Evolutionary conservation across 2,329 filamentous ascomycete genomes (phyloP).

Genomic region (Penicillium sp.): DNA sequence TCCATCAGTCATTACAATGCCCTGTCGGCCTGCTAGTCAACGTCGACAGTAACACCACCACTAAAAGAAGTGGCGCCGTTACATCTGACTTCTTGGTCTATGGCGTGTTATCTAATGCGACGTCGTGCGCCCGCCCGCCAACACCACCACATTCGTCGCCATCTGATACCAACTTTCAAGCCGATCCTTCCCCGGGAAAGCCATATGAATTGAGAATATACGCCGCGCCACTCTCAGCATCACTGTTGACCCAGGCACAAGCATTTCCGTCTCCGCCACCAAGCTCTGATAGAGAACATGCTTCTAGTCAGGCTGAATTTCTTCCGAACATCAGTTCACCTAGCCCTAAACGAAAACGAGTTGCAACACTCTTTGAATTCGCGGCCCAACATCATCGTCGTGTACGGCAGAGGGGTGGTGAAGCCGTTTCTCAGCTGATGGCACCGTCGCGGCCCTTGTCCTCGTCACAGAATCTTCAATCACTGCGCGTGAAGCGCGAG

Average conservation of each 20-base stretch:
- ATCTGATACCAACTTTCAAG: conserved; percentile 18
- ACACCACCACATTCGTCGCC: conserved; percentile 38
- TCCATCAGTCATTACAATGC: conserved; percentile 34
- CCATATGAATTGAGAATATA: conserved; percentile 38
- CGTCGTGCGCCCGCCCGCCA: conserved; percentile 31
- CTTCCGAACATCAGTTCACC: conserved; percentile 39
- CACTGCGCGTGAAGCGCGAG: conserved; percentile 37
- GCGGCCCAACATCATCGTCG: conserved; percentile 42
- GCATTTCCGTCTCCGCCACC: conserved; percentile 34
- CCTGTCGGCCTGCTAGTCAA: conserved; percentile 40
- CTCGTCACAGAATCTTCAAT: conserved; percentile 32
- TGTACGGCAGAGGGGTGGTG: conserved; percentile 41
- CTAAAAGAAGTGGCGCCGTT: conserved; percentile 17
- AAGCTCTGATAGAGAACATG: conserved; percentile 18
- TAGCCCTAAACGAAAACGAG: conserved; percentile 44
- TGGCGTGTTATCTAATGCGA: conserved; percentile 35
- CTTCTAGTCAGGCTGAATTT: conserved; percentile 32
- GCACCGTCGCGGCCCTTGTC: conserved; percentile 30
- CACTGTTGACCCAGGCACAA: conserved; percentile 35
- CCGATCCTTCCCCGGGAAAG: conserved; percentile 6
- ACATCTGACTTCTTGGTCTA: conserved; percentile 42
- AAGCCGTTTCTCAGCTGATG: conserved; percentile 42
- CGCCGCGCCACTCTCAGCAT: conserved; percentile 35
- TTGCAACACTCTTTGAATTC: conserved; percentile 43
- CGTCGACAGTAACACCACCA: conserved; percentile 24